Conservation (phyloP, 495 filamentous ascomycete species). For the Apodospora peruviana region DNA sequence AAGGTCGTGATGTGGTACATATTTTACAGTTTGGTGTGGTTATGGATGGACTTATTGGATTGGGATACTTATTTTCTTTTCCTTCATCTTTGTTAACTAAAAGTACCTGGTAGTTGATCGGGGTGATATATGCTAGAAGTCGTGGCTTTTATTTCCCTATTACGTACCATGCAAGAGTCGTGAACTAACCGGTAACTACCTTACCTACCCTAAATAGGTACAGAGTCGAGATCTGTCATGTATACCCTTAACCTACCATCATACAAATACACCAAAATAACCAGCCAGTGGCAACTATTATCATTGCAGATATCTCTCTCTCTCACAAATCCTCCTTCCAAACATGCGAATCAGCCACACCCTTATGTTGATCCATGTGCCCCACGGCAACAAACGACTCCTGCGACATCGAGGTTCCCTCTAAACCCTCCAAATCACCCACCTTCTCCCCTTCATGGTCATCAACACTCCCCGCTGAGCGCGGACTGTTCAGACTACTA, state of each 20-base stretch:
- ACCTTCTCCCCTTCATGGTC: conserved; percentile 19
- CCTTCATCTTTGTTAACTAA: too few species aligned
- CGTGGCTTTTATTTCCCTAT: too few species aligned
- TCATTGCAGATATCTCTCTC: background rate
- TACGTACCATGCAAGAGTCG: background rate
- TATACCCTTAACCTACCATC: background rate
- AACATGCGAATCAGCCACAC: conserved; percentile 31
- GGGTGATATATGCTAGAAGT: too few species aligned
- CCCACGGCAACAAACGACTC: conserved; percentile 25
- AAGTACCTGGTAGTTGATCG: too few species aligned
- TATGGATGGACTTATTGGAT: too few species aligned
- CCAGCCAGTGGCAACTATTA: background rate
- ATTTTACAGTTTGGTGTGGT: too few species aligned
- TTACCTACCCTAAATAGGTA: background rate
- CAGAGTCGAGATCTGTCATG: background rate
- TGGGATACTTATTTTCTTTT: too few species aligned
- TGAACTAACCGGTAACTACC: background rate
- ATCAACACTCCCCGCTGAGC: conserved; percentile 12
- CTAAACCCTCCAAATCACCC: background rate
- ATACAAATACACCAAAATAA: background rate
- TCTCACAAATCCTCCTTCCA: conserved; percentile 26
- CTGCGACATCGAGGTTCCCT: background rate
- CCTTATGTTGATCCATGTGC: conserved; percentile 20
- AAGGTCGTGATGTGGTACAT: too few species aligned
- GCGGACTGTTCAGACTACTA: conserved; percentile 21